A percentile compares a stretch with the other conserved stretches of the same genome.
Conservation (phyloP, 2,329 filamentous ascomycete genomes). For the Apiospora koreana region DNA sequence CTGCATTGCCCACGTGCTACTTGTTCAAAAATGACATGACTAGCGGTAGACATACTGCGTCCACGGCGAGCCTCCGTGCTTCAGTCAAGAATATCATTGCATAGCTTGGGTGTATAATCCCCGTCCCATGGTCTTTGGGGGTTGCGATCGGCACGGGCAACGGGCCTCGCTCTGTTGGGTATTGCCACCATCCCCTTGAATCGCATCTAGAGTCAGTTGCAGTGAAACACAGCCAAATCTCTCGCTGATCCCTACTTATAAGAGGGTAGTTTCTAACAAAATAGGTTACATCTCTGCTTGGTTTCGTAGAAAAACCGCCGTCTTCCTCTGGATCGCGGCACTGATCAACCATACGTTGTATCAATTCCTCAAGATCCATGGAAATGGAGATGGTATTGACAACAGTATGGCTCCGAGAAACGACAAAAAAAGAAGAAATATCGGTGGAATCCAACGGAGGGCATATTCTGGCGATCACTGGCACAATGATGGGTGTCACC, state of each 20-base stretch:
- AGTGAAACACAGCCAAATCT: not conserved
- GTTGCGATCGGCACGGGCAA: not conserved
- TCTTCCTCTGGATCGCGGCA: too few relatives aligned
- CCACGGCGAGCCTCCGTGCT: not conserved
- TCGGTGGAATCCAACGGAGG: not conserved
- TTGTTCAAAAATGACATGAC: too few relatives aligned
- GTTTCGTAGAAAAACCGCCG: not conserved
- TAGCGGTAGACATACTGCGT: too few relatives aligned
- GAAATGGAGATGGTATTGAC: too few relatives aligned
- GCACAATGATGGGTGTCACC: slow-evolving; percentile 2
- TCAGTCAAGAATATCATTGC: not conserved
- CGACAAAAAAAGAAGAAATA: too few relatives aligned
- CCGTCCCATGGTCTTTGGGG: not conserved
- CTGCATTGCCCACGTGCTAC: too few relatives aligned
- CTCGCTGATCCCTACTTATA: not conserved
- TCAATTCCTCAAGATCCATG: not conserved
- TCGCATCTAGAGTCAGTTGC: not conserved
- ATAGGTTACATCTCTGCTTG: not conserved
- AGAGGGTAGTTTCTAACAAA: not conserved
- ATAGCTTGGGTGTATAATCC: not conserved
- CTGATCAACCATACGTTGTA: too few relatives aligned
- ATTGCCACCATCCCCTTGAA: not conserved
- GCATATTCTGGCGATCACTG: not conserved
- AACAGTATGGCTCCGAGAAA: not conserved
- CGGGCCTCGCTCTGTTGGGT: not conserved